phyloP scores from a whole-genome alignment of 164 flowering plant species.

The Chimonanthus salicifolius region DNA sequence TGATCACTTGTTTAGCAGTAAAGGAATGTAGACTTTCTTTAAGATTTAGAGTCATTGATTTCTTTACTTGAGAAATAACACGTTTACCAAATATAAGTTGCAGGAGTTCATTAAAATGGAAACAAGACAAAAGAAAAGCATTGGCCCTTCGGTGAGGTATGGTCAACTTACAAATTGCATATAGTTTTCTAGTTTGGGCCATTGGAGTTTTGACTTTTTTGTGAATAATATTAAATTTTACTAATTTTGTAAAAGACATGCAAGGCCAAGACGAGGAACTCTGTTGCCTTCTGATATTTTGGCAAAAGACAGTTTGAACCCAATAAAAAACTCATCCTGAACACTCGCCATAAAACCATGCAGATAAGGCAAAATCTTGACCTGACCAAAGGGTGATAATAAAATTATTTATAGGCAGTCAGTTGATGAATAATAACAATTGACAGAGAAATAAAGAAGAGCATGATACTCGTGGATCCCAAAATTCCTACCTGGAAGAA shows the following conservation, averaged over 20 bases:
- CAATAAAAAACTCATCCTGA: not conserved
- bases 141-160: not conserved
- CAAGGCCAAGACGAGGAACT: too few relatives aligned
- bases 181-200: too few relatives aligned
- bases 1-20: conserved; percentile 25
- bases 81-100: not conserved
- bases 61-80: too few relatives aligned
- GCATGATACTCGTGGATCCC: not conserved
- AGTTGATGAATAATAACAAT: not conserved
- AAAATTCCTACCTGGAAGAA: conserved; percentile 34
- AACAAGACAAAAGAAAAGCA: too few relatives aligned
- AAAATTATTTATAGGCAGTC: not conserved
- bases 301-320: too few relatives aligned
- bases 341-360: not conserved
- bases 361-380: not conserved
- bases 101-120: not conserved
- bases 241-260: too few relatives aligned
- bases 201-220: too few relatives aligned
- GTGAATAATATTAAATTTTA: too few relatives aligned
- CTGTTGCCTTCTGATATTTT: too few relatives aligned
- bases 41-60: not conserved
- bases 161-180: not conserved
- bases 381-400: not conserved
- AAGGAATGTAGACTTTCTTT: not conserved
- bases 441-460: not conserved